Evolutionary conservation across 2,329 filamentous ascomycete species (phyloP).

Genomic region (Penicillium hordei): DNA sequence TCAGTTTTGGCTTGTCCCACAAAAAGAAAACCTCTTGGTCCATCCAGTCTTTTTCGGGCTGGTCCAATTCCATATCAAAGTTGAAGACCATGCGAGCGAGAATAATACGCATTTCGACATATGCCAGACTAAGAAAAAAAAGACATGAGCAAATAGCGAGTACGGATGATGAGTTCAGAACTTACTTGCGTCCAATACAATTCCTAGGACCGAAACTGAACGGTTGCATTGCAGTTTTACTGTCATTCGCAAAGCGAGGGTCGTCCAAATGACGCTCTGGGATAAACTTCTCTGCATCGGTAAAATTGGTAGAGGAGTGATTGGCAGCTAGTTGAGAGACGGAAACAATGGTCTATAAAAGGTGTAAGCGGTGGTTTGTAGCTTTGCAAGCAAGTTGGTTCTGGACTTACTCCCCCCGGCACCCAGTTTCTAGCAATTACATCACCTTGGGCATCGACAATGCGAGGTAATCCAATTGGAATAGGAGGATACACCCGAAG

Average conservation of each 20-base stretch:
- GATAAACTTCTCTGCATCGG: slow-evolving; percentile 13
- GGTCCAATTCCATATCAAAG: slow-evolving; percentile 16
- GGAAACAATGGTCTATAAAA: slow-evolving; percentile 41
- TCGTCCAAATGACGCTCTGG: slow-evolving; percentile 20
- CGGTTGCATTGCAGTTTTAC: slow-evolving; percentile 47
- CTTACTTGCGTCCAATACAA: slow-evolving; percentile 43
- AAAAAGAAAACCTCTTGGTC: slow-evolving; percentile 10
- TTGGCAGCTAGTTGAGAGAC: slow-evolving; percentile 49
- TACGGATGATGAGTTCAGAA: not conserved
- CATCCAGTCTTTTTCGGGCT: slow-evolving; percentile 11
- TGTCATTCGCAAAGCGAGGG: slow-evolving; percentile 44
- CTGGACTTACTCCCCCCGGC: slow-evolving; percentile 20
- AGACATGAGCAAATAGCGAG: not conserved
- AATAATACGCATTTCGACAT: slow-evolving; percentile 20
- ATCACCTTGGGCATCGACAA: slow-evolving; percentile 19
- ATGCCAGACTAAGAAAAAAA: slow-evolving; percentile 11
- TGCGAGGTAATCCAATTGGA: slow-evolving; percentile 23
- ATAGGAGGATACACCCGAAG: slow-evolving; percentile 44
- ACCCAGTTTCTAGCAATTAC: slow-evolving; percentile 22
- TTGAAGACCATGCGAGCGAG: slow-evolving; percentile 18
- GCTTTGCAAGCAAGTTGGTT: not conserved
- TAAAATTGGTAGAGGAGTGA: slow-evolving; percentile 27
- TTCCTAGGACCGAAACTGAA: slow-evolving; percentile 52
- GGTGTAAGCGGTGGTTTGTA: not conserved
- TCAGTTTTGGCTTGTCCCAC: slow-evolving; percentile 13